A percentile compares a stretch with the other conserved stretches of the same genome.
These are phyloP conservation scores for Allium cepa DNA, from an alignment of 106 monocot genomes.

Conservation along the genomic window DNA sequence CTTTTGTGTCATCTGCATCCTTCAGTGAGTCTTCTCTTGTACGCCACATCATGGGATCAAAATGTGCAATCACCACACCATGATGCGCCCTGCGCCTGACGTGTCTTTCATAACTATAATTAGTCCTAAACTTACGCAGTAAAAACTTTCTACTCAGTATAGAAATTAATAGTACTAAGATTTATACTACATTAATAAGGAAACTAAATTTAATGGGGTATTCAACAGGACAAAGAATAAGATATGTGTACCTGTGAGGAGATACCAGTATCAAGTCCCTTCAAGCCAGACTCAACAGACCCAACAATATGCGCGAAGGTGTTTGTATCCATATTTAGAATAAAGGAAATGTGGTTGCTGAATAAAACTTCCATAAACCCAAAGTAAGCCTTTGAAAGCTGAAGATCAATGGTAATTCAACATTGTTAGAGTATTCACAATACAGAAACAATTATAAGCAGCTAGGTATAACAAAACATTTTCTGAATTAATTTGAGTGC, in stretches of 20 bases:
- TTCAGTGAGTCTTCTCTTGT: too few species aligned
- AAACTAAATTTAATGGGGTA: not conserved
- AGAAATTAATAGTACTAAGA: too few species aligned
- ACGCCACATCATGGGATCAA: too few species aligned
- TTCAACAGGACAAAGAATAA: not conserved
- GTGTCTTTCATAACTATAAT: too few species aligned
- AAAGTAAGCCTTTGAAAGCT: constrained; percentile 90
- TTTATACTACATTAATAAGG: not conserved
- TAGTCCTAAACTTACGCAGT: too few species aligned
- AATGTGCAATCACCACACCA: too few species aligned
- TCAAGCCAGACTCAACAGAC: constrained; percentile 95
- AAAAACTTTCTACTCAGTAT: too few species aligned
- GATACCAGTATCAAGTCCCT: constrained; percentile 75
- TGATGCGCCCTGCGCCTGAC: too few species aligned
- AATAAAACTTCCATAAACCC: constrained; percentile 86
- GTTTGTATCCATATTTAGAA: constrained; percentile 70
- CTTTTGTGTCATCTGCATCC: too few species aligned
- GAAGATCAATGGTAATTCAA: constrained; percentile 15
- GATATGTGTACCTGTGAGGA: constrained; percentile 71
- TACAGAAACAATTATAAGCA: constrained; percentile 1
- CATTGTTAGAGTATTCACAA: not conserved
- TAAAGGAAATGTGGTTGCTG: constrained; percentile 71
- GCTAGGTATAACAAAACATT: not conserved
- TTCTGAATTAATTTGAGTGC: not conserved
- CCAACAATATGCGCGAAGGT: constrained; percentile 90